Evolutionary conservation across 2,329 filamentous ascomycete species (phyloP).

Genomic region (Cercospora citrullina): DNA sequence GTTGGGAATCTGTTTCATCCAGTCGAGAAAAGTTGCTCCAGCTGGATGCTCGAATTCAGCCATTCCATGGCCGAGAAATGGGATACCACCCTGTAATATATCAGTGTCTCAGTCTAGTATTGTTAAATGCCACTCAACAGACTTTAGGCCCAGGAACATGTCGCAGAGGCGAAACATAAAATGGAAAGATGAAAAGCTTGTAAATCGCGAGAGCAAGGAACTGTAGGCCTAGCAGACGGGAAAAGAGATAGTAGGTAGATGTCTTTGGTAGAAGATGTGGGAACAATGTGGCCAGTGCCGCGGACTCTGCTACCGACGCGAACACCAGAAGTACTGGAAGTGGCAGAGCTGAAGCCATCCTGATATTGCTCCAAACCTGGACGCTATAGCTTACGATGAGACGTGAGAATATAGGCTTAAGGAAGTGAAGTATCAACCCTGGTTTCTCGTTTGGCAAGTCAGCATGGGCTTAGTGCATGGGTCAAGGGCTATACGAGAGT

Average conservation of each 20-base stretch:
- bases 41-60: conserved; percentile 40
- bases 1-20: conserved; percentile 43
- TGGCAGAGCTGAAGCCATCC: neutral
- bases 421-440: neutral
- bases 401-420: neutral
- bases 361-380: no score
- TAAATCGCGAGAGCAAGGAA: conserved; percentile 19
- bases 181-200: conserved; percentile 38
- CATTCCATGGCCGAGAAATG: conserved; percentile 42
- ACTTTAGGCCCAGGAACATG: conserved; percentile 40
- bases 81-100: conserved; percentile 22
- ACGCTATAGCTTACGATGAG: neutral
- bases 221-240: conserved; percentile 21
- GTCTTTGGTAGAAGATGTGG: neutral
- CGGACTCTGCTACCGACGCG: neutral
- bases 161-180: conserved; percentile 42
- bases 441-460: neutral
- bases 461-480: neutral
- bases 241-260: conserved; percentile 16
- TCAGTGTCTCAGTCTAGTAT: conserved; percentile 6
- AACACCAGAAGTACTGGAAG: neutral
- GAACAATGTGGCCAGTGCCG: neutral
- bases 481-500: neutral
- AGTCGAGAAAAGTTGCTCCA: conserved; percentile 37
- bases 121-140: neutral